phyloP scores from a whole-genome alignment of 176 grass and related monocot species.

The Lolium multiflorum region DNA sequence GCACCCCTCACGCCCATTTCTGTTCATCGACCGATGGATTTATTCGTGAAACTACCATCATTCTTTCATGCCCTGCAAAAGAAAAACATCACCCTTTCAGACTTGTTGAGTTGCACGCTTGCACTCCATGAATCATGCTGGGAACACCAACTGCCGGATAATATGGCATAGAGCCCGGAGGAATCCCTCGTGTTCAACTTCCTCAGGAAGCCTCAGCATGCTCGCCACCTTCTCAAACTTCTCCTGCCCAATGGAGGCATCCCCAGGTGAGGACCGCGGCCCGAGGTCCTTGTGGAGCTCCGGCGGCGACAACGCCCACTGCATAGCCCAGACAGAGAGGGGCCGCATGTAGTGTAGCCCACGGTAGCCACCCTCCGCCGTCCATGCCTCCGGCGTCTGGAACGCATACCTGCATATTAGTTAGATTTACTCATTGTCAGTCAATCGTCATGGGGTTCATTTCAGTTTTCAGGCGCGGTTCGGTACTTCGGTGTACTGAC shows the following conservation, averaged over 20 bases:
- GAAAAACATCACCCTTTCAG: not conserved
- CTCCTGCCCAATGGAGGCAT: constrained; percentile 35
- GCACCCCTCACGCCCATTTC: not conserved
- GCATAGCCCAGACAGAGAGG: constrained; percentile 83
- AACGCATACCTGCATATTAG: constrained; percentile 59
- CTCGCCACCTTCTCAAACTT: constrained; percentile 69
- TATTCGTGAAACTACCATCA: not conserved
- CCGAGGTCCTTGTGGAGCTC: constrained; percentile 51
- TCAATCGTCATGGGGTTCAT: not conserved
- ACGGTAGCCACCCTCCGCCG: constrained; percentile 61
- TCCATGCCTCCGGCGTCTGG: constrained; percentile 93
- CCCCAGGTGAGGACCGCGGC: not conserved
- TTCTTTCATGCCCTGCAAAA: not conserved
- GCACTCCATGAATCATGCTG: not conserved
- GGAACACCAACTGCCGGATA: constrained; percentile 36
- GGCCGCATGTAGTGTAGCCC: constrained; percentile 90
- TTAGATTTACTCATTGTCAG: not conserved
- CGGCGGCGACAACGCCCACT: constrained; percentile 76
- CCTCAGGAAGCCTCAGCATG: constrained; percentile 71
- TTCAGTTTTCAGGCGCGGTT: not conserved
- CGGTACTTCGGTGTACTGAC: constrained; percentile 32
- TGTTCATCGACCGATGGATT: not conserved
- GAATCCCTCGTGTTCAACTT: constrained; percentile 48
- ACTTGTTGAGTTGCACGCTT: not conserved
- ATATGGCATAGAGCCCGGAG: constrained; percentile 62